phyloP scores from a whole-genome alignment of 768 basidiomycete genomes.

The Xerocomellus chrysenteron region DNA sequence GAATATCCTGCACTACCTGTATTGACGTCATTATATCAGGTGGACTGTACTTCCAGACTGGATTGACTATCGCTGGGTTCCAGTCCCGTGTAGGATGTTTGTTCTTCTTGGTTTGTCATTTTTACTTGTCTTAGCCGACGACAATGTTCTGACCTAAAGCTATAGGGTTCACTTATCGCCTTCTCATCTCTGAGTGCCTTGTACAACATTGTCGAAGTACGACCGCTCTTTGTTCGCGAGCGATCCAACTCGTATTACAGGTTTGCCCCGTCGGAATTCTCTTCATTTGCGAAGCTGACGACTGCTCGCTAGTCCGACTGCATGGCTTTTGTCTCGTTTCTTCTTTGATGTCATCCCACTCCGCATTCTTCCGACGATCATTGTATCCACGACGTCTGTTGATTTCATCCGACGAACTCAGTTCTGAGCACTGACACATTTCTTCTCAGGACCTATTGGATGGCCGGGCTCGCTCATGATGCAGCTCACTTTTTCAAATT shows the following conservation, averaged over 20 bases:
- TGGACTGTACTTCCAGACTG: slow-evolving; percentile 83
- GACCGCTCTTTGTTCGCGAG: slow-evolving; percentile 88
- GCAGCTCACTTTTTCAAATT: slow-evolving; percentile 93
- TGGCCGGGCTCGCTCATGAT: slow-evolving; percentile 83
- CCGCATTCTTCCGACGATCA: slow-evolving; percentile 83
- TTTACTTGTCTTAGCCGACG: background rate
- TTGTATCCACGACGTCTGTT: slow-evolving; percentile 79
- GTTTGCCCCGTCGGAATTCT: slow-evolving; percentile 34
- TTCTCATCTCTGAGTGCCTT: slow-evolving; percentile 90
- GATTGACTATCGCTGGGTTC: slow-evolving; percentile 84
- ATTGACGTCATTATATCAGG: slow-evolving; percentile 40
- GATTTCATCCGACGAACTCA: background rate
- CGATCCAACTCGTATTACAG: slow-evolving; percentile 84
- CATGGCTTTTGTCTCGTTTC: slow-evolving; percentile 88
- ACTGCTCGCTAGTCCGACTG: slow-evolving; percentile 58
- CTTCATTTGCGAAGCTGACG: background rate
- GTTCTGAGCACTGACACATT: slow-evolving; percentile 5
- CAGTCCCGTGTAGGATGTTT: slow-evolving; percentile 91
- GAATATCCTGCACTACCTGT: background rate
- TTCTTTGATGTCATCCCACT: slow-evolving; percentile 89
- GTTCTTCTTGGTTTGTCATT: slow-evolving; percentile 75
- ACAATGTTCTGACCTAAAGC: slow-evolving; percentile 6
- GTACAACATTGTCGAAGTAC: slow-evolving; percentile 81
- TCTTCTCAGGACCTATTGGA: slow-evolving; percentile 75
- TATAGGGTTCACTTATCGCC: slow-evolving; percentile 82